phyloP scores from a whole-genome alignment of 768 basidiomycete genomes.

The Termitomyces sp. region DNA sequence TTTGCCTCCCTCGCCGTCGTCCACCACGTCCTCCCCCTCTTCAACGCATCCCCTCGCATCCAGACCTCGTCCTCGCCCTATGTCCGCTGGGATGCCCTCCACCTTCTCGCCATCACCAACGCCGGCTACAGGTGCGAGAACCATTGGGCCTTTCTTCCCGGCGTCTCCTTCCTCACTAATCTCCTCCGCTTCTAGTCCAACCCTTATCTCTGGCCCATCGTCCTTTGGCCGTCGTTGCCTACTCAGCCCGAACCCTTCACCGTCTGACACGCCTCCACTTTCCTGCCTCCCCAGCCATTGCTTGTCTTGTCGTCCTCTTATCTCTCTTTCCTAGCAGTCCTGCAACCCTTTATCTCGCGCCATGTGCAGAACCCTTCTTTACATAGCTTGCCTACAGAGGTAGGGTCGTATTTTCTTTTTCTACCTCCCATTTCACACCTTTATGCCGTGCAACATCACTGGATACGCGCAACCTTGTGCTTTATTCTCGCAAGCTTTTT shows the following conservation, averaged over 20 bases:
- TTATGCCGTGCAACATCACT: slow-evolving; percentile 43
- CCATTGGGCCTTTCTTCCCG: slow-evolving; percentile 86
- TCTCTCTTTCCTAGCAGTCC: slow-evolving; percentile 84
- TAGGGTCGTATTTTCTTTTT: no score
- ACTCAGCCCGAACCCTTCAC: slow-evolving; percentile 33
- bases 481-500: slow-evolving; percentile 67
- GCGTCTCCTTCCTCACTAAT: slow-evolving; percentile 54
- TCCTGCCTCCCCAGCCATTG: slow-evolving; percentile 52
- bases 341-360: slow-evolving; percentile 59
- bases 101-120: slow-evolving; percentile 58
- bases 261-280: slow-evolving; percentile 48
- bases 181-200: slow-evolving; percentile 16
- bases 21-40: slow-evolving; percentile 28
- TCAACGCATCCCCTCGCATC: slow-evolving; percentile 35
- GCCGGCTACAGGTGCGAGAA: slow-evolving; percentile 66
- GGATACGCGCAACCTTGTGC: slow-evolving; percentile 51
- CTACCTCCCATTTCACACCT: slow-evolving; percentile 24
- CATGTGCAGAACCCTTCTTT: no score
- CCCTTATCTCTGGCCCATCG: slow-evolving; percentile 30
- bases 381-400: no score
- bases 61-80: slow-evolving; percentile 25
- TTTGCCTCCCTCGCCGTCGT: slow-evolving; percentile 20
- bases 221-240: slow-evolving; percentile 35
- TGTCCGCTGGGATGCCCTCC: slow-evolving; percentile 36
- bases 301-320: slow-evolving; percentile 58